phyloP scores from a whole-genome alignment of 345 rosid species.

The Diplotaxis tenuifolia region DNA sequence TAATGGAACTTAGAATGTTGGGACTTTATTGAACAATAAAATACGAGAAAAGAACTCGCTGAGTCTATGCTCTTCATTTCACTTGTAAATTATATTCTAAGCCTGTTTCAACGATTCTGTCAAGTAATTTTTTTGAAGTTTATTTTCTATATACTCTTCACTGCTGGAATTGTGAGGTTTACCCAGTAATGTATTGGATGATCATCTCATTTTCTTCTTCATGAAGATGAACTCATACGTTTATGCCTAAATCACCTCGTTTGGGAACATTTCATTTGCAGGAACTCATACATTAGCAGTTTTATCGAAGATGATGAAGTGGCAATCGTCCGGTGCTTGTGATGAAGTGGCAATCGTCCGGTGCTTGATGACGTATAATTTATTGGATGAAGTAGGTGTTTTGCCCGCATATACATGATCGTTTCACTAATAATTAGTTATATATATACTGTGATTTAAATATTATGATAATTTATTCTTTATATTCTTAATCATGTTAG shows the following conservation, averaged over 20 bases:
- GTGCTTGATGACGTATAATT: background rate
- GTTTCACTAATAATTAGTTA: too few relatives aligned
- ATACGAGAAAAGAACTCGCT: constrained; percentile 3
- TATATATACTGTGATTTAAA: too few relatives aligned
- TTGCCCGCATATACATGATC: too few relatives aligned
- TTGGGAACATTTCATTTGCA: constrained; percentile 46
- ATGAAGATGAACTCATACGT: constrained; percentile 48
- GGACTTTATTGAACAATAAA: constrained; percentile 37
- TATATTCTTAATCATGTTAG: too few relatives aligned
- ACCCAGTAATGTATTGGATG: constrained; percentile 4
- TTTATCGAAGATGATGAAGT: constrained; percentile 22
- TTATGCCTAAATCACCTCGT: constrained; percentile 87
- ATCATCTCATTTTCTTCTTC: constrained; percentile 17
- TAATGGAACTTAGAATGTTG: constrained; percentile 87
- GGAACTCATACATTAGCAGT: background rate
- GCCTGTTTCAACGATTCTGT: constrained; percentile 8
- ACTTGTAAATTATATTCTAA: constrained; percentile 27
- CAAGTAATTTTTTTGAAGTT: background rate
- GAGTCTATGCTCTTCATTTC: constrained; percentile 10
- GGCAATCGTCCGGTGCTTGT: background rate
- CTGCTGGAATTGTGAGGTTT: constrained; percentile 14
- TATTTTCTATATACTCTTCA: background rate
- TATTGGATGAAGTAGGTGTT: too few relatives aligned
- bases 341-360: constrained; percentile 14
- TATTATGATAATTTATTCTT: too few relatives aligned